Evolutionary conservation across 2,329 filamentous ascomycete species (phyloP), one percentile per base, ranked within the genome.

Genomic region (Trichoderma koningiopsis): DNA sequence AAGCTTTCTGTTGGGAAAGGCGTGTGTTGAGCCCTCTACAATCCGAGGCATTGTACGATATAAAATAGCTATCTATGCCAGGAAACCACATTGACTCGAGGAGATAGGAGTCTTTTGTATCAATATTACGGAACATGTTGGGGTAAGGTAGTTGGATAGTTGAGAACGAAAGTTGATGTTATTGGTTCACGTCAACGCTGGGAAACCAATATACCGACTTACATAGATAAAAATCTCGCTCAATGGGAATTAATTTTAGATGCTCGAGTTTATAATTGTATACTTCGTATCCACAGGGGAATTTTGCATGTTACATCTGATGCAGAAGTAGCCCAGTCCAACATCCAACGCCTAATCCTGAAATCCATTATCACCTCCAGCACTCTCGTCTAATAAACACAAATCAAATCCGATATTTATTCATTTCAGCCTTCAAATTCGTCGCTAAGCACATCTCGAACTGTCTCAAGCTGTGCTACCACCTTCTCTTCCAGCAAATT

Each of bases 401-500:
- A 72, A 73, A 70, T 67, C 62, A 70, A 40, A 55, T 47, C 68
- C 57, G 57, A 35, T 47, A 70, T 35, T 52, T 24, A 64, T 68
- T 58, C 35, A 64, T 40, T 56, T 70, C 71, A 76, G 53, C 72
- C 72, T 47, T 87, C 85, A 69, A 84, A 77, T 40, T 84, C 84
- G 63, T 87, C 86, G 69, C 80, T 81, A 70, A 90, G 78, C 55
- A 89, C 83, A 72, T 84, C 83, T 74, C 84, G 83, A 22, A 89
- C 85, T 5, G 85, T 86, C 75, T 87, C 86, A 74, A 96, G 81
- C 78, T 95, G 89, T 69, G 79, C 83, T 31, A 95, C 83, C 7
- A 96, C 88, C 81, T 91, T 93, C 76, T 91, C 88, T 79, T 97
- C 93, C 64, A 97, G 82, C 74, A 87, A 79, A 77, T 86, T 94